Evolutionary conservation across 805 yeast species (phyloP).

Genomic region (Saccharomycopsis synnaedendra): DNA sequence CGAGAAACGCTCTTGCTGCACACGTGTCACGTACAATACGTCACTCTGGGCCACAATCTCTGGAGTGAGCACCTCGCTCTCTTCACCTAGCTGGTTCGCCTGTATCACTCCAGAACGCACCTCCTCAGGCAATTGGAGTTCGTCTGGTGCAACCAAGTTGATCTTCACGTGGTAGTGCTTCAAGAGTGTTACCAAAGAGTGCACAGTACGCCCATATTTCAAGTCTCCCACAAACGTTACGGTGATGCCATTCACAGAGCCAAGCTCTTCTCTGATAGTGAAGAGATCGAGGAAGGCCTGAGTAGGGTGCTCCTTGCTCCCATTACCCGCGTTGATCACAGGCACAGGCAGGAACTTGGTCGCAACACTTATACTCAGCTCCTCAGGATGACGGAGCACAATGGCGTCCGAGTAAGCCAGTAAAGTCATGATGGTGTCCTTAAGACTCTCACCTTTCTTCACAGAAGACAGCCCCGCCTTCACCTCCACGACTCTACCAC

Average conservation of each 20-base stretch:
- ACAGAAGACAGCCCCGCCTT: constrained; percentile 85
- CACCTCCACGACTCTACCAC: constrained; percentile 91
- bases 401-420: constrained; percentile 96
- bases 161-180: constrained; percentile 88
- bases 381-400: constrained; percentile 93
- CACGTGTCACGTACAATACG: constrained; percentile 95
- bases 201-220: constrained; percentile 97
- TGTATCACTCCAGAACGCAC: constrained; percentile 55
- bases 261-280: constrained; percentile 97
- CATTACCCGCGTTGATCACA: constrained; percentile 95
- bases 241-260: constrained; percentile 95
- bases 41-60: constrained; percentile 85
- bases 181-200: constrained; percentile 83
- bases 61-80: constrained; percentile 67
- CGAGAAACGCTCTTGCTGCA: constrained; percentile 91
- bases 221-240: constrained; percentile 98
- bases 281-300: constrained; percentile 96
- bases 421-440: constrained; percentile 90
- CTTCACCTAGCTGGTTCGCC: constrained; percentile 60
- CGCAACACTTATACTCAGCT: constrained; percentile 85
- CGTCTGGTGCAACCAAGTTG: constrained; percentile 86
- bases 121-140: constrained; percentile 70
- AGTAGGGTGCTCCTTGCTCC: constrained; percentile 96
- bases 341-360: constrained; percentile 97
- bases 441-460: constrained; percentile 95